Base-by-base conservation (phyloP, 192 early-diverging fungal genomes). In the Coemansia sp. region DNA sequence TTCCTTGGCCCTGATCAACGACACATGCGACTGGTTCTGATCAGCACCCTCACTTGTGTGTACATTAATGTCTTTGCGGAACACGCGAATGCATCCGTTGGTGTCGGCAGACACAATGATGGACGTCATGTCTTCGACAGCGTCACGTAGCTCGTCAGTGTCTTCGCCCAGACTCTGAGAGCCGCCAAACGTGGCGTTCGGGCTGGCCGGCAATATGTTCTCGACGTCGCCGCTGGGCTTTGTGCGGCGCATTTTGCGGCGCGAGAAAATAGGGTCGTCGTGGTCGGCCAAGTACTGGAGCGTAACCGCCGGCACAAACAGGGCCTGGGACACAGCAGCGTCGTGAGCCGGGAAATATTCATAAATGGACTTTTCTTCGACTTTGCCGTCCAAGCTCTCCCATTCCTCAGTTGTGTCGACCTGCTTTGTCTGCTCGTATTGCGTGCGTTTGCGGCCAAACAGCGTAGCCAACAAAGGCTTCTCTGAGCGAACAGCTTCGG, bases 51-150 rank as follows among this genome's bases (percentile, higher is more conserved):
- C 63, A 25, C 39, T n/a, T 11, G 2, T 47, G 22, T 39, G 62
- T 43, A 70, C 60, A 50, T 81, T 81, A 23, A 79, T 83, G 57
- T 90, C 89, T 32, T 84, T 82, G 56, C 88, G 78, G 75, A 86
- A 90, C 12, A 90, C 86, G 29, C 86, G 81, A 58, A 90, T 88
- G 53, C 64, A 63, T 37, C 88, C 89, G 52, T 70, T 66, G 12
- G 82, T 79, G 60, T 88, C 89, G 10, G 87, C 81, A 7, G 86
- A 84, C 24, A 88, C 76, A 38, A 90, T 89, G 6, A 90, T 89
- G 11, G 76, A 69, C 5, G 76, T 70, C 60, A 66, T 69, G 48
- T 73, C 72, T 47, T 84, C 66, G 56, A 76, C 70, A 22, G 47
- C 35, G 50, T 55, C 56, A 23, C 22, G 12, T 9, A 56, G 53